Evolutionary conservation across 306 rosid genomes (phyloP), one percentile per base, ranked within the genome.

Genomic region (Alnus rubra): DNA sequence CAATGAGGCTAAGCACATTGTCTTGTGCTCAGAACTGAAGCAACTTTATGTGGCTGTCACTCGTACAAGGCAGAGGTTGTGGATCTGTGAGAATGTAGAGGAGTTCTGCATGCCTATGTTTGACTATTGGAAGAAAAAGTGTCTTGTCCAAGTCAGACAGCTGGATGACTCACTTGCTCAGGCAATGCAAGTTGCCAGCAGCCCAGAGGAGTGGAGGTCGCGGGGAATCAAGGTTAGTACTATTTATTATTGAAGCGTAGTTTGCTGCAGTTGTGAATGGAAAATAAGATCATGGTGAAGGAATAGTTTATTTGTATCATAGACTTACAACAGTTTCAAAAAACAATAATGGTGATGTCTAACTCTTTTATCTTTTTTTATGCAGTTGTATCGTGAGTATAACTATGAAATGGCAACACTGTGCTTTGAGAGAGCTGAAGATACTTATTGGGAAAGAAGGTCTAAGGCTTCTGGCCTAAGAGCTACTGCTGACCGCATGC

Each of bases 151-250:
- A 76, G 84, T 82, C 50, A 88, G 83, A 76, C 79, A 88, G 70
- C 70, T 92, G 76, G 95, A 89, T 63, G 93, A 83, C 78, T 92
- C 96, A 1, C 92, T 92, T 67, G 93, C 89, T 45, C 92, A 89
- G 65, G 89, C 89, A 30, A 92, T 92, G 92, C 88, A 86, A 87
- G 92, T 87, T 76, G 90, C 92, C 14, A 90, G 97, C 78, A 92
- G 79, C 87, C 28, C 88, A 9, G 90, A 87, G 81, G 97, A 92
- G 81, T 92, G 97, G 97, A 89, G 74, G 69, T 77, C 87, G 18
- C 91, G 92, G n/a, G 97, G 96, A 0, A 83, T 84, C 55, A 90
- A 92, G 97, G 96, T 90, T 75, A 1, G 45, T 42, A 42, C 45
- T n/a, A 16, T 51, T 16, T 11, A 0, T 73, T 47, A 2, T 7